Base-by-base conservation (phyloP, 164 flowering plant species). In the Nymphaea colorata region DNA sequence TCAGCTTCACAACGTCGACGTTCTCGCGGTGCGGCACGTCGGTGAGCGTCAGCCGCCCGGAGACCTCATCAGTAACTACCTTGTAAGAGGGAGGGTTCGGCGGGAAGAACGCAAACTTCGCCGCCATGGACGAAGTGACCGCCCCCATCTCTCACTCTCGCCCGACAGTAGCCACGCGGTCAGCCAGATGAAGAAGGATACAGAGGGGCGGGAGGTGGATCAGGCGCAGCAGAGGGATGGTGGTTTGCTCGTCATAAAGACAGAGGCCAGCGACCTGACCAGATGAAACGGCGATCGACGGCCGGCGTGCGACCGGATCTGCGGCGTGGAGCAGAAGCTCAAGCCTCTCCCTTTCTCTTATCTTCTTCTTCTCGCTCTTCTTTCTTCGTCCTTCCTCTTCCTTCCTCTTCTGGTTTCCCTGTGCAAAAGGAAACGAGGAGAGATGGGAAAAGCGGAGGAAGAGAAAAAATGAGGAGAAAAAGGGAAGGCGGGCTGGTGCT, bases 101-200 rank as follows among this genome's bases (percentile, higher is more conserved):
- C 68, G 98, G 98, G 72, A 85, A 92, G 62, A 92, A 92, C 3
- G 98, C 94, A 69, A 92, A 84, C 76, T 87, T 89, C 67, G 96
- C 85, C 70, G 98, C 98, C 87, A 92, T 75, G 2, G 96, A 75
- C 15, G 98, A 92, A 57, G 91, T 85, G 72, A 87, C 83, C 36
- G 71, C 91, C 45, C 98, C 98, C 96, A 92, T 89, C 69, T 43
- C 7, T 43, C 55, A 47, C 7, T 47, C 12, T 12, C 55, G 3
- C 11, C 12, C 55, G 7, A 7, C 55, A 12, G 5, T 25, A 25
- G 36, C 36, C 36, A 25, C 36, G 36, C 36, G 36, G 36, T 25
- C 36, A 25, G 36, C 36, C 36, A 25, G 36, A 25, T 25, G 36
- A 25, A 25, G 36, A 25, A 25, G 36, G 36, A 25, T 0, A 25